Evolutionary conservation across 108 stramenopile species (phyloP), one percentile per base, ranked within the genome.

Genomic region (Cyclotella choctawhatcheeana): DNA sequence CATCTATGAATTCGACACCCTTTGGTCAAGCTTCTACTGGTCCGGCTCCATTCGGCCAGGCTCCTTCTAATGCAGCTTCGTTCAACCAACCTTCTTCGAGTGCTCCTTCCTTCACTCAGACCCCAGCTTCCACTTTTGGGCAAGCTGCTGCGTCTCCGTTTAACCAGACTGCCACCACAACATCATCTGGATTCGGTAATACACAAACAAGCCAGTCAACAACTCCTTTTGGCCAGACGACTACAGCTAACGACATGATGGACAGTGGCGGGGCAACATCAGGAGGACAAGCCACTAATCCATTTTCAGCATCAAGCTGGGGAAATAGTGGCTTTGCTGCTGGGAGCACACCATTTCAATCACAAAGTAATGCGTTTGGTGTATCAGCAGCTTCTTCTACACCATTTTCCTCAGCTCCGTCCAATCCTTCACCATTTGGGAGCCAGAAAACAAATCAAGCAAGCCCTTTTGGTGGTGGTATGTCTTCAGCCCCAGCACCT

Each of bases 401-500:
- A 40, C 37, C 37, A 40, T 40, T 40, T 12, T 6, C 8, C 37
- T 6, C 8, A 12, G 37, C 37, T 40, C 37, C 6, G 12, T 40
- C 37, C 12, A 40, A 12, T 40, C 6, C 37, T 40, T 6, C 65
- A 53, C 2, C 65, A 52, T 51, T 50, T 53, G 47, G 44, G n/a
- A n/a, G n/a, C n/a, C n/a, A 67, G 47, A 7, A 32, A 30, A 17
- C 25, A 10, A 44, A 43, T 25, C 40, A 61, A 20, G 25, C 40
- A 20, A 61, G 44, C 44, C 60, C 75, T n/a, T 80, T 80, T 71
- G 69, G 69, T 32, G 32, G 30, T 70, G 85, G 82, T 18, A 74
- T 30, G 20, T 14, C 62, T 37, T 51, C 30, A 22, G 25, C 26
- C 47, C 29, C 58, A 24, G 24, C 79, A 35, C 48, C 54, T 21